Conservation (phyloP, 768 basidiomycete genomes). For the Serpula lacrymans region DNA sequence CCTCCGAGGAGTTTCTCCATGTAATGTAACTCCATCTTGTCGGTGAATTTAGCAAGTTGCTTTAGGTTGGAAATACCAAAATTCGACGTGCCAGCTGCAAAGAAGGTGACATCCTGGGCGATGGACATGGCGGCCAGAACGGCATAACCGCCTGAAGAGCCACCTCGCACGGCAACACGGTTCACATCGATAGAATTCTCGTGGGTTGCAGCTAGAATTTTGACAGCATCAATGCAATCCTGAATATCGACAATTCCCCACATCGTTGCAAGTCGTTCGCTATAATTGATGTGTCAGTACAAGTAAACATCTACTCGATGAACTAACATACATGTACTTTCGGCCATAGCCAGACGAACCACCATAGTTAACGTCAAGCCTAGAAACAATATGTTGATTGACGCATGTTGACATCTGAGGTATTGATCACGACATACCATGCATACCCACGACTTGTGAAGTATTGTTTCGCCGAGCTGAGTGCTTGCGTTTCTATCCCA, state of each 20-base stretch:
- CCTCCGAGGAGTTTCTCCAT: conserved; percentile 65
- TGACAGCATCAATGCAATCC: conserved; percentile 58
- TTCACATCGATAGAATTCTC: conserved; percentile 57
- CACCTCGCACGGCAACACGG: conserved; percentile 67
- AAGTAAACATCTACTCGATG: not conserved
- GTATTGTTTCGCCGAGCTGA: conserved; percentile 56
- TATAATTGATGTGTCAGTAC: not conserved
- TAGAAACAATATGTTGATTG: conserved; percentile 14
- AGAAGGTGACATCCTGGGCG: conserved; percentile 43
- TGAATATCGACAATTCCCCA: conserved; percentile 78
- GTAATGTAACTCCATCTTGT: conserved; percentile 69
- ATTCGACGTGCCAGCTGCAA: conserved; percentile 60
- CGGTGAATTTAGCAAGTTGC: conserved; percentile 56
- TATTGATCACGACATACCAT: conserved; percentile 43
- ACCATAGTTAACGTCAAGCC: conserved; percentile 75
- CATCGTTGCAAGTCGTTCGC: conserved; percentile 48
- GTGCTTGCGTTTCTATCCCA: conserved; percentile 36
- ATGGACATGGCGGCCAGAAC: conserved; percentile 46
- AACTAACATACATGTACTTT: conserved; percentile 53
- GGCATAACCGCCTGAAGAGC: conserved; percentile 74
- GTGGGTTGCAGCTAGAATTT: conserved; percentile 40
- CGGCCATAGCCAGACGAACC: conserved; percentile 76
- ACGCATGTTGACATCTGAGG: conserved; percentile 7
- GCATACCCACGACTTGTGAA: conserved; percentile 71
- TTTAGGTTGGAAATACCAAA: conserved; percentile 69